phyloP scores from a whole-genome alignment of 352 stramenopile genomes.

The Phytophthora idaei region DNA sequence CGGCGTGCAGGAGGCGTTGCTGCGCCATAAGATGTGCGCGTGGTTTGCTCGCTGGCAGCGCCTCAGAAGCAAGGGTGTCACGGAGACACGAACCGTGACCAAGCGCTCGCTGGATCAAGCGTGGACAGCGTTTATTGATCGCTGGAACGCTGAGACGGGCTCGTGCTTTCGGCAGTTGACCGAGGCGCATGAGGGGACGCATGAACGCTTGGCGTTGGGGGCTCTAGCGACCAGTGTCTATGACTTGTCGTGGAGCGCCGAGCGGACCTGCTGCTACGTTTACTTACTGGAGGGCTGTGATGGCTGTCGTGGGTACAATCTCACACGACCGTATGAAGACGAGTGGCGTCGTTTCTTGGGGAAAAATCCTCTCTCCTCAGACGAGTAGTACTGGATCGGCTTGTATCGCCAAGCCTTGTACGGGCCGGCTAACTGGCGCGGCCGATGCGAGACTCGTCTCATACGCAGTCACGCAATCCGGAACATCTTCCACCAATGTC shows the following conservation, averaged over 20 bases:
- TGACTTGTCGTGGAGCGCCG: neutral
- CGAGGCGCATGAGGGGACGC: neutral
- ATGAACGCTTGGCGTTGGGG: neutral
- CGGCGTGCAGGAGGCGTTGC: no score
- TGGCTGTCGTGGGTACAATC: neutral
- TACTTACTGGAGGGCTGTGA: neutral
- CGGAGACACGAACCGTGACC: no score
- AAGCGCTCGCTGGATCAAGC: neutral
- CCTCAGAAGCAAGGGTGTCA: no score
- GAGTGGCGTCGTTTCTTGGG: neutral
- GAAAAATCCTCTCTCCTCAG: neutral
- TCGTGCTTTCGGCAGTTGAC: neutral
- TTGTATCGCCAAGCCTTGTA: neutral
- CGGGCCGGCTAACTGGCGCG: neutral
- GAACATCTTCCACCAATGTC: neutral
- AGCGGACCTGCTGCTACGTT: neutral
- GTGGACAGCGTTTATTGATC: neutral
- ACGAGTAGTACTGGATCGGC: neutral
- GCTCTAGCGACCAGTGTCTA: neutral
- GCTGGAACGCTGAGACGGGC: neutral
- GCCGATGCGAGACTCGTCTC: conserved; percentile 3
- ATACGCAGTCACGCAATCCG: conserved; percentile 4
- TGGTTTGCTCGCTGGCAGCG: no score
- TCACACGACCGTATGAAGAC: neutral
- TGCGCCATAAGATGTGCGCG: no score